Evolutionary conservation across 2,329 filamentous ascomycete genomes (phyloP).

Genomic region (Falciphora oryzae): DNA sequence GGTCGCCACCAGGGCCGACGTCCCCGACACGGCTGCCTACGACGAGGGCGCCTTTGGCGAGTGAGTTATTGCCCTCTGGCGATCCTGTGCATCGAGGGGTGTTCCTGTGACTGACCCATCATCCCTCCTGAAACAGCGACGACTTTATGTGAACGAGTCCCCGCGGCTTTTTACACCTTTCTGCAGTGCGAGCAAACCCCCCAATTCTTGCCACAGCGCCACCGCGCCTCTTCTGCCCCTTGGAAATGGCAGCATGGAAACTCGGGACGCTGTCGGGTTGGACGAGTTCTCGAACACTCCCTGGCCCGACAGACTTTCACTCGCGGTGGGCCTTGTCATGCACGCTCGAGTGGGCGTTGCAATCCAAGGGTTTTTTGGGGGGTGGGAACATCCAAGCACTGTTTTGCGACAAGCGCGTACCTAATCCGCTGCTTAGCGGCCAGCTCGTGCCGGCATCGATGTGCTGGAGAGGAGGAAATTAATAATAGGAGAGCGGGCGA

Average conservation of each 20-base stretch:
- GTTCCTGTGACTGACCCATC: not conserved
- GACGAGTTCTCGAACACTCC: not conserved
- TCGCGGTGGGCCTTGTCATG: not conserved
- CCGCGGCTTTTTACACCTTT: not conserved
- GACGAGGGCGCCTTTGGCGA: constrained; percentile 78
- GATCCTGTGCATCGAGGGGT: constrained; percentile 1
- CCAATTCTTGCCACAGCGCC: not conserved
- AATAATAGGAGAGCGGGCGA: not conserved
- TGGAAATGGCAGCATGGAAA: not conserved
- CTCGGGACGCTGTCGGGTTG: not conserved
- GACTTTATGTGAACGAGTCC: constrained; percentile 62
- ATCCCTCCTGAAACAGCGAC: constrained; percentile 38
- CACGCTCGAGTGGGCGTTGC: not conserved
- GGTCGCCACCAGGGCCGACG: constrained; percentile 56
- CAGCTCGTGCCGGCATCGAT: not conserved
- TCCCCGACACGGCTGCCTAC: constrained; percentile 66
- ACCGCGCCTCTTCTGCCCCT: not conserved
- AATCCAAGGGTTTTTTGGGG: not conserved
- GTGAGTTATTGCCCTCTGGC: constrained; percentile 45
- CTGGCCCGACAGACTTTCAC: not conserved
- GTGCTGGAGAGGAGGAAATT: not conserved
- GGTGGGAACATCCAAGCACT: not conserved
- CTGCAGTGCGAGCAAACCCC: not conserved
- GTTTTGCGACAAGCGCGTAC: not conserved
- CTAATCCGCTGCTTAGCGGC: not conserved